Percentiles rank a stretch among this genome's conserved stretches.
These are phyloP conservation scores for Barnettozyma populi DNA, from an alignment of 805 yeast species.

Conservation along the genomic window DNA sequence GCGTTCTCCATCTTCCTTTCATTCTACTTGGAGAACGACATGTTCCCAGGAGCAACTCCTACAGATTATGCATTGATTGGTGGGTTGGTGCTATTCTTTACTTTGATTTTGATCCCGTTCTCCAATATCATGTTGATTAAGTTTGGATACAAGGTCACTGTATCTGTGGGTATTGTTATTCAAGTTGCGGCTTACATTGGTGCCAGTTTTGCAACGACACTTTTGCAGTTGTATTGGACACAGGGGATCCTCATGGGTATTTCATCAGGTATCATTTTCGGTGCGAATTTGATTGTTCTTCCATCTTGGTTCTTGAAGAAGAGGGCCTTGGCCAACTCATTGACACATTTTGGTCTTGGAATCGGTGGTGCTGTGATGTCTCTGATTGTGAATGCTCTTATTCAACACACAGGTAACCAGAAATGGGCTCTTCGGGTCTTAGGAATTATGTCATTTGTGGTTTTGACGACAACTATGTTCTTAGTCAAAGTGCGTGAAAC, in stretches of 20 bases:
- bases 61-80: constrained; percentile 53
- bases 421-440: constrained; percentile 43
- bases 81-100: constrained; percentile 45
- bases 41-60: constrained; percentile 44
- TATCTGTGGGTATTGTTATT: constrained; percentile 34
- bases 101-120: constrained; percentile 48
- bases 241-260: constrained; percentile 49
- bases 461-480: constrained; percentile 34
- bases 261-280: constrained; percentile 44
- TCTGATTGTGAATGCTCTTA: constrained; percentile 36
- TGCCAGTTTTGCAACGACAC: constrained; percentile 46
- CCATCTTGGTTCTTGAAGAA: constrained; percentile 51
- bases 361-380: constrained; percentile 45
- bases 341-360: constrained; percentile 47
- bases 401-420: constrained; percentile 36
- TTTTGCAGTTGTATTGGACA: constrained; percentile 45
- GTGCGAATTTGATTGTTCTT: constrained; percentile 45
- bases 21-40: constrained; percentile 36
- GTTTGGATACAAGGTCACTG: constrained; percentile 37
- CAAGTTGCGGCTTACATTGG: constrained; percentile 45
- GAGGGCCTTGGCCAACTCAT: constrained; percentile 45
- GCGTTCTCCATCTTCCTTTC: constrained; percentile 50
- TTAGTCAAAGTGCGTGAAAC: constrained; percentile 43
- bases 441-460: constrained; percentile 35
- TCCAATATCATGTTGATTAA: constrained; percentile 36